Evolutionary conservation across 768 basidiomycete species (phyloP), one percentile per base, ranked within the genome.

Genomic region (Strobilomyces echinocephalus): DNA sequence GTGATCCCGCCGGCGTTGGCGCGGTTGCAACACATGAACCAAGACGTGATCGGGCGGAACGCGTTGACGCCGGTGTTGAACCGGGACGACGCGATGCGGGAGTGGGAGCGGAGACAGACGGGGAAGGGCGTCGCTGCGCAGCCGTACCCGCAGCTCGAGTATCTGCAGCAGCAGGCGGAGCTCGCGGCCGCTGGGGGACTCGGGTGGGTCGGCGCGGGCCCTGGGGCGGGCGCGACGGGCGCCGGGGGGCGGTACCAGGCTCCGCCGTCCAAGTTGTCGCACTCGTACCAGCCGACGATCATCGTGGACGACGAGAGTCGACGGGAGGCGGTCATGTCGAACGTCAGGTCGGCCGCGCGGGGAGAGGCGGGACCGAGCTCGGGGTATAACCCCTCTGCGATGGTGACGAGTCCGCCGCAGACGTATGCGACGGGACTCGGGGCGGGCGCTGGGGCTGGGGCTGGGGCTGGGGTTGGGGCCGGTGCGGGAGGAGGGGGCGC

Each of bases 1-100:
- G 79, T 82, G 49, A 83, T 99, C n/a, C 97, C 97, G 28, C 91
- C 95, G 20, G 95, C 95, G 38, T 76, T 99, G 24, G 93, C 92
- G 21, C 80, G 91, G 33, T 71, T 95, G 57, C 87, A 91, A 50
- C 91, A 92, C 28, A 91, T 92, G 87, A 89, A 88, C 56, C 84
- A 87, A 71, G 88, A 87, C 69, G 83, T 84, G 63, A 86, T 85
- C 59, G 81, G 74, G 46, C 78, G 91, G 50, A 91, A 91, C 61
- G 88, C 91, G 20, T 69, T 97, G 69, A 97, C 93, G 14, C 95
- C 95, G 3, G 94, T 97, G 30, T 72, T 98, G 59, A 95, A 95
- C 62, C 80, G 95, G 49, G 95, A 98, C 60, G 95, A 99, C 58
- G 88, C 91, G 41, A 88, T 92, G 76, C 82, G 87, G 40, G 95